Conservation (phyloP, 2,329 filamentous ascomycete genomes). For the Trichophyton simii region DNA sequence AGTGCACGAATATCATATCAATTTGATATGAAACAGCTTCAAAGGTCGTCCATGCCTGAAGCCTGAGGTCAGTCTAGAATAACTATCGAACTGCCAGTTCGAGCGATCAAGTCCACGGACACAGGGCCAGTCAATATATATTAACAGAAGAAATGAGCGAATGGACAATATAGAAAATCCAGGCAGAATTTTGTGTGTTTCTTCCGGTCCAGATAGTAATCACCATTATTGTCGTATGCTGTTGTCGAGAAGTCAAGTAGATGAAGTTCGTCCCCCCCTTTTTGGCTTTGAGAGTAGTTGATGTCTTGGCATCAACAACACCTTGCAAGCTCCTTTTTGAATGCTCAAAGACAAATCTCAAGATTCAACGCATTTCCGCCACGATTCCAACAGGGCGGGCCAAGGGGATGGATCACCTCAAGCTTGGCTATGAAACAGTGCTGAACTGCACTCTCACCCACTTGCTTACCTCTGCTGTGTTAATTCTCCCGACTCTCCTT, state of each 20-base stretch:
- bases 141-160: too few species aligned
- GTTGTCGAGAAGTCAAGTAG: not conserved
- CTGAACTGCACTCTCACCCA: conserved; percentile 1
- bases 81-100: too few species aligned
- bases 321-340: not conserved
- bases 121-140: too few species aligned
- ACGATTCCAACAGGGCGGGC: not conserved
- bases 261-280: not conserved
- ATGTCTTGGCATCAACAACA: not conserved
- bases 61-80: too few species aligned
- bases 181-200: too few species aligned
- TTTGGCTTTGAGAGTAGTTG: not conserved
- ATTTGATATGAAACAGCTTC: too few species aligned
- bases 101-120: too few species aligned
- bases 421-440: conserved; percentile 1
- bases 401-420: conserved; percentile 9
- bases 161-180: too few species aligned
- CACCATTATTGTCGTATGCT: not conserved
- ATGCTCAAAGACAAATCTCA: not conserved
- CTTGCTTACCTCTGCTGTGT: conserved; percentile 7
- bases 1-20: too few species aligned
- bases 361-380: not conserved
- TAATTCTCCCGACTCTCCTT: conserved; percentile 5
- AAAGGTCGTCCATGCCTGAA: too few species aligned
- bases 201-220: not conserved